Evolutionary conservation across 306 rosid species (phyloP).

Genomic region (Cajanus cajan): DNA sequence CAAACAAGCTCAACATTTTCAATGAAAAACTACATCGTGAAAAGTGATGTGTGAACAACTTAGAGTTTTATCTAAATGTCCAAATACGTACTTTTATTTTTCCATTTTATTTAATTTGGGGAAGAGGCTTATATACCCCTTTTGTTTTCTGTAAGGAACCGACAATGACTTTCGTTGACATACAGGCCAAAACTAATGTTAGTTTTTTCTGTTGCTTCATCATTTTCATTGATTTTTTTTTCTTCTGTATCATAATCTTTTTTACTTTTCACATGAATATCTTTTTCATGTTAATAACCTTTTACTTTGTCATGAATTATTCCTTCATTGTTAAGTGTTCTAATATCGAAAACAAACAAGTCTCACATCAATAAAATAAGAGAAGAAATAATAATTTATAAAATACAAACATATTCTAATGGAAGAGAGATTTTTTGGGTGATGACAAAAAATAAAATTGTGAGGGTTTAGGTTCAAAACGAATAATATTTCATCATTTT

Average conservation of each 20-base stretch:
- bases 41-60: neutral
- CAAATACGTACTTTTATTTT: neutral
- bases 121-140: neutral
- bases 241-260: neutral
- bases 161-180: slow-evolving; percentile 3
- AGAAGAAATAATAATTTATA: too few species aligned
- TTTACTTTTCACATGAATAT: neutral
- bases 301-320: neutral
- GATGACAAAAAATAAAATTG: too few species aligned
- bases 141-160: neutral
- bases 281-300: neutral
- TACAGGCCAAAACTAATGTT: neutral
- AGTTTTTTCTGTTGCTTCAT: slow-evolving; percentile 10
- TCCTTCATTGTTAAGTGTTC: slow-evolving; percentile 1
- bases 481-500: too few species aligned
- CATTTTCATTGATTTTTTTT: neutral
- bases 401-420: too few species aligned
- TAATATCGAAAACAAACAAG: too few species aligned
- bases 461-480: too few species aligned
- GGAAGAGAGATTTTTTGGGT: too few species aligned
- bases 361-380: too few species aligned
- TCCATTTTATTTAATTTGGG: neutral
- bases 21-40: neutral
- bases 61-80: neutral
- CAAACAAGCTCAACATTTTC: neutral